Base-by-base conservation (phyloP, 2,329 filamentous ascomycete species). In the Fonsecaea pugnacius region DNA sequence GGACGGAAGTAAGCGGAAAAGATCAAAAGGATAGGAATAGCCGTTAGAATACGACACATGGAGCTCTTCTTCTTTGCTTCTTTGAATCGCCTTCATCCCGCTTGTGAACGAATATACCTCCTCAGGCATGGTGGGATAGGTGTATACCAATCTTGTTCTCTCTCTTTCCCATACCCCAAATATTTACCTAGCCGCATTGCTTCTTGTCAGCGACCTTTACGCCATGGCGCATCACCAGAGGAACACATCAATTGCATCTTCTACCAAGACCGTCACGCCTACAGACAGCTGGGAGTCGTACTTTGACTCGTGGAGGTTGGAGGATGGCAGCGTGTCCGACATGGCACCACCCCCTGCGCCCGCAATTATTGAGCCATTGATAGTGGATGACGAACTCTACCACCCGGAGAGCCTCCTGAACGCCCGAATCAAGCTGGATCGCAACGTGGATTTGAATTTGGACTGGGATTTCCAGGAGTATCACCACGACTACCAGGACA, bases 241-340 rank as follows among this genome's bases (percentile, higher is more conserved):
- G 2, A 51, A 59, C n/a, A 2, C 35, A 30, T 59, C 57, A 14
- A 59, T 59, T 32, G 46, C 57, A 59, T 59, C 57, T 12, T 59
- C 57, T 10, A 51, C 46, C 43, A 50, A 52, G 43, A 66, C 62
- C 0, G 54, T 48, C 27, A 68, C 66, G 9, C 64, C 64, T 8
- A 66, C 43, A 6, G 64, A 68, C 55, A 55, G 61, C 55, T 66
- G 66, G 66, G 60, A 62, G 32, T 68, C 66, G n/a, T 68, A 68
- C 43, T 68, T 68, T 53, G 66, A 68, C 52, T 66, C 51, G 12
- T 68, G 66, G 66, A 59, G 32, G n/a, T 32, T 12, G 55, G 66
- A 68, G 40, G 66, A 68, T 51, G 40, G 33, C 18, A 50, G 66
- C 32, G 54, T 66, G 24, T 52, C 64, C 6, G 53, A 58, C 24